Percentiles rank a stretch among this genome's conserved stretches.
These are phyloP conservation scores for Boletus sensibilis DNA, from an alignment of 768 basidiomycete species.

Conservation along the genomic window DNA sequence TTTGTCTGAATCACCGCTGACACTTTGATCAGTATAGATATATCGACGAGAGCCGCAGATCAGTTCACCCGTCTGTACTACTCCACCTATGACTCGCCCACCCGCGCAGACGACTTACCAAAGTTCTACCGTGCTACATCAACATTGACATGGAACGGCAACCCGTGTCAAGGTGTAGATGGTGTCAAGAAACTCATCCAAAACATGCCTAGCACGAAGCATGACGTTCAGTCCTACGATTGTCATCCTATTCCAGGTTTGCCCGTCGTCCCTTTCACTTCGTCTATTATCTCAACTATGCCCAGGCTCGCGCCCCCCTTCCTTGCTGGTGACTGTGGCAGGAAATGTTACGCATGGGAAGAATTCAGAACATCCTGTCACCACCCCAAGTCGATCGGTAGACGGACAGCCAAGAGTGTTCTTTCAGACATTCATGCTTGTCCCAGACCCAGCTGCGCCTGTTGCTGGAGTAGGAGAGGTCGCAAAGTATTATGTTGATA, in stretches of 20 bases:
- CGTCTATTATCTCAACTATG: slow-evolving; percentile 11
- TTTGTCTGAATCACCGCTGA: slow-evolving; percentile 9
- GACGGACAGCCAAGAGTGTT: slow-evolving; percentile 85
- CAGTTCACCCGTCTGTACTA: slow-evolving; percentile 83
- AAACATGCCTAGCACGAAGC: slow-evolving; percentile 76
- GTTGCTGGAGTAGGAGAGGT: slow-evolving; percentile 67
- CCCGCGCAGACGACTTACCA: slow-evolving; percentile 73
- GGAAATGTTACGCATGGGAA: slow-evolving; percentile 75
- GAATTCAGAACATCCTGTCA: slow-evolving; percentile 56
- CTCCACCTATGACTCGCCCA: slow-evolving; percentile 74
- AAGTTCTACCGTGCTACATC: slow-evolving; percentile 79
- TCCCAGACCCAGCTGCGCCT: slow-evolving; percentile 67
- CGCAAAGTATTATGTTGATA: slow-evolving; percentile 78
- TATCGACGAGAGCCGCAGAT: slow-evolving; percentile 81
- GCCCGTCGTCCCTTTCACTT: slow-evolving; percentile 12
- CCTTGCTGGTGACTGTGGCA: slow-evolving; percentile 74
- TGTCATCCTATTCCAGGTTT: slow-evolving; percentile 87
- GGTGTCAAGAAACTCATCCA: slow-evolving; percentile 65
- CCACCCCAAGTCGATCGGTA: slow-evolving; percentile 46
- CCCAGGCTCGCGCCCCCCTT: slow-evolving; percentile 74
- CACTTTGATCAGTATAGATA: slow-evolving; percentile 63
- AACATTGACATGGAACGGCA: slow-evolving; percentile 84
- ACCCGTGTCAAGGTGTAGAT: slow-evolving; percentile 69
- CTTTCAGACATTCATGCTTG: slow-evolving; percentile 83
- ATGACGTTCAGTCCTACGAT: slow-evolving; percentile 85